These are phyloP conservation scores for Corchorus olitorius DNA, from an alignment of 345 rosid species.

Conservation along the genomic window DNA sequence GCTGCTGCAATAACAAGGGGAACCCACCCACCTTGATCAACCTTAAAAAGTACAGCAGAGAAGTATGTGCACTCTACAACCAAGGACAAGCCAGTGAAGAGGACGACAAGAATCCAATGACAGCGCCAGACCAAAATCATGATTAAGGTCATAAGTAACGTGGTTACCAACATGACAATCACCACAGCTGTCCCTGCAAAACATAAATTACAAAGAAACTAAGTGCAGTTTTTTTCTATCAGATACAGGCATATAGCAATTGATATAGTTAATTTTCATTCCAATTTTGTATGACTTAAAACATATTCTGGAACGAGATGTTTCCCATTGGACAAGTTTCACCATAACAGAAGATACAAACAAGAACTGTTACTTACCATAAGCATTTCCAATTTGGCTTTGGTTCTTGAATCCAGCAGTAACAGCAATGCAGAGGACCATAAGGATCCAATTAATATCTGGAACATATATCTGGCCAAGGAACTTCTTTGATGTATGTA, in stretches of 20 bases:
- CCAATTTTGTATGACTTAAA: not conserved
- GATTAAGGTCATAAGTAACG: slow-evolving; percentile 61
- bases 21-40: slow-evolving; percentile 85
- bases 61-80: slow-evolving; percentile 63
- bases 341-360: not conserved
- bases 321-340: not conserved
- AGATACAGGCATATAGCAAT: not conserved
- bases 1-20: slow-evolving; percentile 70
- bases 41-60: slow-evolving; percentile 66
- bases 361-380: slow-evolving; percentile 45
- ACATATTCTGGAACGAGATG: not conserved
- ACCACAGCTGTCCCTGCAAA: slow-evolving; percentile 74
- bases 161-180: slow-evolving; percentile 76
- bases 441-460: slow-evolving; percentile 80
- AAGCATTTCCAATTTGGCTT: slow-evolving; percentile 81
- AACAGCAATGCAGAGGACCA: slow-evolving; percentile 72
- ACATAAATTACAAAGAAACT: not conserved
- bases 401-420: slow-evolving; percentile 73
- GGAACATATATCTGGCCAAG: slow-evolving; percentile 68
- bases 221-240: not conserved
- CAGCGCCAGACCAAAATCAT: slow-evolving; percentile 86
- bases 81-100: slow-evolving; percentile 59
- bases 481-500: slow-evolving; percentile 78
- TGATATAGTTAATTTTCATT: not conserved
- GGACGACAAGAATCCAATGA: slow-evolving; percentile 67